Evolutionary conservation across 768 basidiomycete species (phyloP).

Genomic region (Pleurotus pulmonarius): DNA sequence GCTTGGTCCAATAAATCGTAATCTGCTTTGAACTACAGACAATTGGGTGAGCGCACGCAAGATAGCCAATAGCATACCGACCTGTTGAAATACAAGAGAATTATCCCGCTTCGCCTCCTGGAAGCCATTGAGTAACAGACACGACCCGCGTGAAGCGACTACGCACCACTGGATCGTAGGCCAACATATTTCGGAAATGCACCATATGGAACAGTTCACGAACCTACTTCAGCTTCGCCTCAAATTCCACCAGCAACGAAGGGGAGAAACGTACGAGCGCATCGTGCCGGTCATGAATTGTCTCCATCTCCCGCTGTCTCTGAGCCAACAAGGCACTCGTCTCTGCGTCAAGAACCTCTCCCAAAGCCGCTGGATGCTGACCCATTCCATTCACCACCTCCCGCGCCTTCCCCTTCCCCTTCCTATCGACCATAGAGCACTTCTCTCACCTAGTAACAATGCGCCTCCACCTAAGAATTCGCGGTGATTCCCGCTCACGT

Average conservation of each 20-base stretch:
- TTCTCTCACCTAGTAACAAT: slow-evolving; percentile 4
- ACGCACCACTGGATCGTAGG: slow-evolving; percentile 72
- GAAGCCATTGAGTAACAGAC: background rate
- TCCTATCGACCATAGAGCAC: slow-evolving; percentile 12
- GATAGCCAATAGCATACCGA: slow-evolving; percentile 29
- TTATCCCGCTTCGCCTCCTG: slow-evolving; percentile 74
- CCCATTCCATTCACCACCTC: slow-evolving; percentile 12
- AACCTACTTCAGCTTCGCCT: slow-evolving; percentile 39
- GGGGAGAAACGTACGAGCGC: slow-evolving; percentile 52
- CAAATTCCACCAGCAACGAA: slow-evolving; percentile 7
- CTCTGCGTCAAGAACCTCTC: slow-evolving; percentile 28
- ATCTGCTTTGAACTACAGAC: slow-evolving; percentile 53
- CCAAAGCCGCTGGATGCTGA: slow-evolving; percentile 13
- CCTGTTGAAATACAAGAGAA: slow-evolving; percentile 70
- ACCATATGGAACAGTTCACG: slow-evolving; percentile 90
- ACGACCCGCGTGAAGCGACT: background rate
- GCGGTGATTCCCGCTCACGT: background rate
- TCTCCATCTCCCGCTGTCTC: slow-evolving; percentile 57
- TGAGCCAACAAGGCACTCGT: slow-evolving; percentile 48
- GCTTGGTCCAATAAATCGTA: slow-evolving; percentile 59
- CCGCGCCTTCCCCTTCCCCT: slow-evolving; percentile 17
- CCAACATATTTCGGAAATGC: slow-evolving; percentile 69
- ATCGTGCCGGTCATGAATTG: slow-evolving; percentile 66
- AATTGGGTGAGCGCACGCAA: slow-evolving; percentile 7
- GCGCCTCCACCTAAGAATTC: background rate